phyloP scores from a whole-genome alignment of 202 grass and related monocot genomes.

The Alloteropsis angusta region DNA sequence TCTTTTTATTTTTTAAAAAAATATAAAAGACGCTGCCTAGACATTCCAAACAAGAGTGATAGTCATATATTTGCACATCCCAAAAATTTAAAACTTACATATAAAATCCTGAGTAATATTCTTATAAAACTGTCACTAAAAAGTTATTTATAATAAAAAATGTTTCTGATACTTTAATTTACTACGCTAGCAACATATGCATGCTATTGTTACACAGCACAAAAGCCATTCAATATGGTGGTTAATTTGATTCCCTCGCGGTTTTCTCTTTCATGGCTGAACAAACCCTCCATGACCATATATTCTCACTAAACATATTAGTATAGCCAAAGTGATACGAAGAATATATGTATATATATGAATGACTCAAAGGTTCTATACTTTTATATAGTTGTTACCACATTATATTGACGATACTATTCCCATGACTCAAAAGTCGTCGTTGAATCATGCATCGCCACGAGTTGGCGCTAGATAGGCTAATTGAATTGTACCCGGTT shows the following conservation, averaged over 20 bases:
- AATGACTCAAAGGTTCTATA: too few relatives aligned
- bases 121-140: neutral
- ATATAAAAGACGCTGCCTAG: too few relatives aligned
- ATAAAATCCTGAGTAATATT: neutral
- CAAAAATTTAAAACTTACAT: neutral
- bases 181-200: neutral
- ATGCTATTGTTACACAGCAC: neutral
- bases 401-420: too few relatives aligned
- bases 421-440: too few relatives aligned
- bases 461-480: neutral
- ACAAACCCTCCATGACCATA: neutral
- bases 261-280: neutral
- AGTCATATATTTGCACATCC: neutral
- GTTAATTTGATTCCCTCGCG: neutral
- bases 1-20: too few relatives aligned
- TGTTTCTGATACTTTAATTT: neutral
- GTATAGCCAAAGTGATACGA: too few relatives aligned
- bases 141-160: neutral
- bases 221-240: neutral
- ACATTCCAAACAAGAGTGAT: neutral
- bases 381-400: too few relatives aligned
- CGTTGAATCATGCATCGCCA: neutral
- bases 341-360: too few relatives aligned
- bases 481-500: neutral
- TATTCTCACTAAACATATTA: neutral